phyloP scores from a whole-genome alignment of 2,329 filamentous ascomycete species.

The Ophiostoma quercus region DNA sequence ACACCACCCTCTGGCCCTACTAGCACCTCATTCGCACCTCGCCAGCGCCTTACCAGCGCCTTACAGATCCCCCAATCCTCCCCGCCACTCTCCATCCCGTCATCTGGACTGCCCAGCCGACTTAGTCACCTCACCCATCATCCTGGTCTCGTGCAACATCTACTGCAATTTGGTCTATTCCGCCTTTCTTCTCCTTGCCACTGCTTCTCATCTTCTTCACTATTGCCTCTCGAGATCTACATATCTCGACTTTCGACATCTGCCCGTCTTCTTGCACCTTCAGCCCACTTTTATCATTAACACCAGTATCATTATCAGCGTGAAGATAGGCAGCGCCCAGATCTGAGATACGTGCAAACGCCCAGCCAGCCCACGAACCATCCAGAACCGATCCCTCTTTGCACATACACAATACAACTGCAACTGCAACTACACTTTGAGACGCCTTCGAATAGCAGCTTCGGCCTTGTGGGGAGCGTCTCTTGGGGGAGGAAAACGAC shows the following conservation, averaged over 20 bases:
- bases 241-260: neutral
- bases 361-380: neutral
- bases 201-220: neutral
- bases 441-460: neutral
- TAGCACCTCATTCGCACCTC: neutral
- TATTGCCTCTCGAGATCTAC: neutral
- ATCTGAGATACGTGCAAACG: neutral
- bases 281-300: neutral
- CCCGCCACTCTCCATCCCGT: slow-evolving; percentile 14
- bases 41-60: slow-evolving; percentile 17
- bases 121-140: slow-evolving; percentile 7
- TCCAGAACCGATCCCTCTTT: neutral
- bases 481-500: slow-evolving; percentile 7
- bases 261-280: neutral
- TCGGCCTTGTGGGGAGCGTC: slow-evolving; percentile 11
- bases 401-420: neutral
- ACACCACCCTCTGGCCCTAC: slow-evolving; percentile 18
- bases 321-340: neutral
- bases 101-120: slow-evolving; percentile 7
- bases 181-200: neutral
- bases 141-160: slow-evolving; percentile 24
- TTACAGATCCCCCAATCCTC: neutral
- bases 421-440: neutral
- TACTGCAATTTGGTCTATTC: neutral
- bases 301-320: neutral